phyloP scores from a whole-genome alignment of 179 eudicot species.

The Patellifolia procumbens region DNA sequence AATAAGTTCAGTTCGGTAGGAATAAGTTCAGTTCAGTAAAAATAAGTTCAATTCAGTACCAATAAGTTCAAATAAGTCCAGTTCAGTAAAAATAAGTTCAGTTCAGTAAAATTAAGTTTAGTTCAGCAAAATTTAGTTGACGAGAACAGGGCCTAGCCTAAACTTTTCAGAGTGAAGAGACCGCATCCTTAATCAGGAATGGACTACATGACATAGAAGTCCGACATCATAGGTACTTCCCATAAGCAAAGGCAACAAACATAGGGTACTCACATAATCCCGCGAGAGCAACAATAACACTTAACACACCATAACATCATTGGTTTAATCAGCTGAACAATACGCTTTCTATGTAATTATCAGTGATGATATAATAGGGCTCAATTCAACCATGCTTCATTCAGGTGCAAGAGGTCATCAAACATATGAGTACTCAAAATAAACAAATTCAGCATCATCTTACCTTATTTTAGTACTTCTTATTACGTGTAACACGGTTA shows the following conservation, averaged over 20 bases:
- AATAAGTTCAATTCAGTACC: too few relatives aligned
- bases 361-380: not conserved
- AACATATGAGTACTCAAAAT: not conserved
- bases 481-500: not conserved
- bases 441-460: not conserved
- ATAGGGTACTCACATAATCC: not conserved
- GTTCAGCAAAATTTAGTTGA: too few relatives aligned
- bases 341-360: not conserved
- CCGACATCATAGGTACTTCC: not conserved
- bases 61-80: too few relatives aligned
- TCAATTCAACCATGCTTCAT: constrained; percentile 4
- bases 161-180: too few relatives aligned
- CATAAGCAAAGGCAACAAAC: not conserved
- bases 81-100: too few relatives aligned
- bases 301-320: constrained; percentile 3
- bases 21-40: too few relatives aligned
- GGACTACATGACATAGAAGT: not conserved
- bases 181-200: too few relatives aligned
- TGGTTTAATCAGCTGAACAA: constrained; percentile 3
- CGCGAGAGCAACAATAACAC: not conserved
- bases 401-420: not conserved
- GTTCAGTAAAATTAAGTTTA: too few relatives aligned
- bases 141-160: too few relatives aligned
- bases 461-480: not conserved
- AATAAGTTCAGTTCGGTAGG: too few relatives aligned